Percentiles rank a stretch among this genome's conserved stretches.
Evolutionary conservation across 805 yeast genomes (phyloP).

Genomic region (Schwanniomyces pseudopolymorphus): DNA sequence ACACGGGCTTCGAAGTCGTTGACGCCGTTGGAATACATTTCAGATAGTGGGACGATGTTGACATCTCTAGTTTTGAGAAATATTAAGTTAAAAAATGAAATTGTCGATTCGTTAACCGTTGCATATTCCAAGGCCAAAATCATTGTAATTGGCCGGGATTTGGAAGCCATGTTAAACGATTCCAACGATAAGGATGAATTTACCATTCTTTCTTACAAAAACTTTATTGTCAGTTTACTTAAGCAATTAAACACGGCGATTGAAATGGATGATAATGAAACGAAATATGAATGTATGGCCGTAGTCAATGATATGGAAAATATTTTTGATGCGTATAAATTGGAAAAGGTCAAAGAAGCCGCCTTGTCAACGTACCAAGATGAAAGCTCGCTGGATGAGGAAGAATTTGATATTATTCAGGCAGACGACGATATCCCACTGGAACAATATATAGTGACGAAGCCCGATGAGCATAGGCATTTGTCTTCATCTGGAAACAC

Average conservation of each 20-base stretch:
- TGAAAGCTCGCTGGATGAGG: conserved; percentile 2
- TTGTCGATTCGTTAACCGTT: conserved; percentile 54
- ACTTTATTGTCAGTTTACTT: conserved; percentile 57
- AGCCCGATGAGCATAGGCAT: not conserved
- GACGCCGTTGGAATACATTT: conserved; percentile 47
- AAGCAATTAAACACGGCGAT: conserved; percentile 59
- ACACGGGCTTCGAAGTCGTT: conserved; percentile 42
- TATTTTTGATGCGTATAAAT: conserved; percentile 60
- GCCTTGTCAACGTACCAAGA: conserved; percentile 6
- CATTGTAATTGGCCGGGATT: conserved; percentile 61
- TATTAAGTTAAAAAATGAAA: conserved; percentile 49
- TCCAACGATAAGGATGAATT: conserved; percentile 17
- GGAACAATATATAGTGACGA: not conserved
- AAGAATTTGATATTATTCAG: not conserved
- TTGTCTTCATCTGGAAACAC: not conserved
- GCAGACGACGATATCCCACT: not conserved
- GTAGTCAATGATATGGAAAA: conserved; percentile 70
- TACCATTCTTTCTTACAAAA: conserved; percentile 48
- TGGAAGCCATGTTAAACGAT: conserved; percentile 49
- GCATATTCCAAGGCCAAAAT: conserved; percentile 66
- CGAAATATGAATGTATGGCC: conserved; percentile 64
- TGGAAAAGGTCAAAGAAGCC: conserved; percentile 28
- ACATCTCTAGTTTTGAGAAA: conserved; percentile 45
- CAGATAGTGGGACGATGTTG: conserved; percentile 52
- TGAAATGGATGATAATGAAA: conserved; percentile 51